Base-by-base conservation (phyloP, 2,329 filamentous ascomycete genomes). In the Xylaria sp. region DNA sequence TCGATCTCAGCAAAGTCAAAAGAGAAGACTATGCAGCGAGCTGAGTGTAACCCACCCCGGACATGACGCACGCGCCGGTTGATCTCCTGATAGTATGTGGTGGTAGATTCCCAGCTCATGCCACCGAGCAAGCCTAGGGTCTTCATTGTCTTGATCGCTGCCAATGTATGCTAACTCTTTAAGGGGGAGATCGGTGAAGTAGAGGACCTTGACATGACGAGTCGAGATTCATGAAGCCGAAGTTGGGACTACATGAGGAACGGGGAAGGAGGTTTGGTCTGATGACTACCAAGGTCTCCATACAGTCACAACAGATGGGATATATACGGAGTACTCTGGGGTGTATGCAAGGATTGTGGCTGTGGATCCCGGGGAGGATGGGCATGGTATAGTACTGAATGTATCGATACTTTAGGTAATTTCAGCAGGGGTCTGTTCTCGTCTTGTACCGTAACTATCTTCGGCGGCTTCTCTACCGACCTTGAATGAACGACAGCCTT, bases 31-130 rank as follows among this genome's bases (percentile, higher is more conserved):
- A 72, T 62, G 57, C 69, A 70, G 12, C 48, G 69, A 39, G 69
- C 70, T 53, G 69, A 70, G 62, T 72, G 67, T 39, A 70, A 55
- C 23, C 69, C 70, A 48, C 70, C 69, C 39, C 56, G 46, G 46
- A 67, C 69, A 28, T 67, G 43, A 9, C 67, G 69, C 39, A 72
- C 70, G 45, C 60, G 70, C 28, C 65, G 53, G 62, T 72, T 71
- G 64, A 72, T 70, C 60, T 67, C 60, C 43, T 71, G 61, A 65
- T 72, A 72, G 63, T 72, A 71, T 30, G 67, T 71, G 7, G 64
- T 64, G 15, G 70, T 72, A 18, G 70, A 71, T 46, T 71, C 68
- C 66, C 67, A 72, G 58, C 68, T 72, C 70, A 72, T 72, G 39
- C 70, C 70, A 28, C 70, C 70, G 7, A 72, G 55, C n/a, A 71